Percentiles rank a stretch among this genome's conserved stretches.
Evolutionary conservation across 176 grass and related monocot genomes (phyloP).

Genomic region (Carex parvula): DNA sequence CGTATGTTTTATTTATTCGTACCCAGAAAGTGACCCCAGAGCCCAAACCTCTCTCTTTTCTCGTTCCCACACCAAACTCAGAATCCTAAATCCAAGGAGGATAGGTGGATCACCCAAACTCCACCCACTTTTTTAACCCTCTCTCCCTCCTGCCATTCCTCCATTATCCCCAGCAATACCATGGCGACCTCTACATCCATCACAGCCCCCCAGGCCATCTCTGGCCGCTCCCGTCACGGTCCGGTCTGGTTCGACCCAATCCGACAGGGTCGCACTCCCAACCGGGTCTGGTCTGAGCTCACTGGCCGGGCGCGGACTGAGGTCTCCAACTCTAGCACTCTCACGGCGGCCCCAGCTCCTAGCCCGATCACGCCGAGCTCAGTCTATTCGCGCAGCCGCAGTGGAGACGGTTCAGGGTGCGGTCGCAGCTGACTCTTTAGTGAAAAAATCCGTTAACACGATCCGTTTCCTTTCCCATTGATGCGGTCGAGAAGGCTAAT

Average conservation of each 20-base stretch:
- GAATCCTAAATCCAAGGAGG: constrained; percentile 12
- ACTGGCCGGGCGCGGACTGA: constrained; percentile 29
- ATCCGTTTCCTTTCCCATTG: constrained; percentile 91
- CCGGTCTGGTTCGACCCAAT: constrained; percentile 29
- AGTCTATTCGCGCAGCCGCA: not conserved
- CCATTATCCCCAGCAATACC: constrained; percentile 4
- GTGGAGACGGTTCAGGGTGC: constrained; percentile 27
- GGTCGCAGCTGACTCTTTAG: constrained; percentile 27
- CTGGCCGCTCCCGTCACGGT: not conserved
- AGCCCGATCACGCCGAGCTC: not conserved
- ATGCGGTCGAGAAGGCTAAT: constrained; percentile 95
- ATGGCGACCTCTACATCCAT: constrained; percentile 3
- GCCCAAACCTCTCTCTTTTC: constrained; percentile 9
- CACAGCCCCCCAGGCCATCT: not conserved
- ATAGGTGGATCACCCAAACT: constrained; percentile 15
- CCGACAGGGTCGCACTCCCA: constrained; percentile 3
- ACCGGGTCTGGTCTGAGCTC: constrained; percentile 31
- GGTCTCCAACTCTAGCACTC: constrained; percentile 18
- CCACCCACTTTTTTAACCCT: not conserved
- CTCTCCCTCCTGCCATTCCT: not conserved
- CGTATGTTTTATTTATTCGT: constrained; percentile 3
- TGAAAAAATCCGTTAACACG: constrained; percentile 92
- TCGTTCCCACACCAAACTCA: not conserved
- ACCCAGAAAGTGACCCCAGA: constrained; percentile 30
- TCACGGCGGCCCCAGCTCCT: constrained; percentile 26